These are phyloP conservation scores for Pyrrhoderma noxium DNA, from an alignment of 1,284 basidiomycete species.

Conservation along the genomic window DNA sequence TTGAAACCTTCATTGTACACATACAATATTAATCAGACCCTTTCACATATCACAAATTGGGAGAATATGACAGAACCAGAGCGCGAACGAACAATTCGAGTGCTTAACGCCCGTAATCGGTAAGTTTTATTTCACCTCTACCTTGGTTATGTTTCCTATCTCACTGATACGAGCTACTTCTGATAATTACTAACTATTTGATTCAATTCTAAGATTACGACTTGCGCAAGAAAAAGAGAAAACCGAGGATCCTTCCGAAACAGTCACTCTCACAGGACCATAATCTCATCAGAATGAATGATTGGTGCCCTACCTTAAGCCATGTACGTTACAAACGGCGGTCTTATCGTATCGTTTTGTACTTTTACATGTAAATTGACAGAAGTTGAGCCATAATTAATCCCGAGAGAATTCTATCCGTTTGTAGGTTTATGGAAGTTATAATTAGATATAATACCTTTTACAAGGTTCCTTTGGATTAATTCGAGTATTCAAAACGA, in stretches of 20 bases:
- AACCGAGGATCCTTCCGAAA: not conserved
- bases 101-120: conserved; percentile 11
- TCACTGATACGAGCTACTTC: too few relatives aligned
- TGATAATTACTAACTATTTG: not conserved
- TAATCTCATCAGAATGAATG: not conserved
- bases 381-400: too few relatives aligned
- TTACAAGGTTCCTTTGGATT: too few relatives aligned
- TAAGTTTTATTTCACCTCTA: not conserved
- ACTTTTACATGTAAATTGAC: too few relatives aligned
- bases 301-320: too few relatives aligned
- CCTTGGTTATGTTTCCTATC: not conserved
- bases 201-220: not conserved
- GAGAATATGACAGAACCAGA: conserved; percentile 10
- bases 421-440: too few relatives aligned
- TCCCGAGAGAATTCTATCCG: too few relatives aligned
- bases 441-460: too few relatives aligned
- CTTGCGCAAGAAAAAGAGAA: conserved; percentile 7
- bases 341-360: too few relatives aligned
- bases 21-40: conserved; percentile 1
- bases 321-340: too few relatives aligned
- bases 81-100: conserved; percentile 9
- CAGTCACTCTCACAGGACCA: not conserved
- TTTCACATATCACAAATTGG: conserved; percentile 13
- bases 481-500: too few relatives aligned
- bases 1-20: too few relatives aligned